Evolutionary conservation across 2,329 filamentous ascomycete species (phyloP).

Genomic region (Aspergillus sp.): DNA sequence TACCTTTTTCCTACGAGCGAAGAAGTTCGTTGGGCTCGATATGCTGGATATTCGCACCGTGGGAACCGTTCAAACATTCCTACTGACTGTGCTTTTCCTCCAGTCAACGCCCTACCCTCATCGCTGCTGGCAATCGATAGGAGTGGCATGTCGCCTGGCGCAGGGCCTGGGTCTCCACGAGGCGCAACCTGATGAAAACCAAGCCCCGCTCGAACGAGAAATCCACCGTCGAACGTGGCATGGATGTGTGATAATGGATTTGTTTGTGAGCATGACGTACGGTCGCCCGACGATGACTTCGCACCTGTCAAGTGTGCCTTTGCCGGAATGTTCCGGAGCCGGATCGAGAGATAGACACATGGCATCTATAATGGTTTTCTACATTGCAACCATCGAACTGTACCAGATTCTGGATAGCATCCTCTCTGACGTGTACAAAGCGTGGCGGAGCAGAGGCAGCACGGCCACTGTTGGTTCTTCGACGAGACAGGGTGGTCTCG

Average conservation of each 20-base stretch:
- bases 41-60: conserved; percentile 39
- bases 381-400: conserved; percentile 25
- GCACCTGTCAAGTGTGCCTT: conserved; percentile 24
- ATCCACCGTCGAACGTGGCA: conserved; percentile 41
- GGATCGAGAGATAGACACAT: conserved; percentile 10
- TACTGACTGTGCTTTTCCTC: conserved; percentile 40
- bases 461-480: conserved; percentile 2
- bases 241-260: conserved; percentile 40
- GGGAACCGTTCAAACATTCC: conserved; percentile 41
- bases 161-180: conserved; percentile 45
- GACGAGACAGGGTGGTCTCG: conserved; percentile 19
- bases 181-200: conserved; percentile 14
- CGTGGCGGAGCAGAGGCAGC: conserved; percentile 22
- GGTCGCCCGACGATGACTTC: conserved; percentile 35
- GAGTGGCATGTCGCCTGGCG: conserved; percentile 43
- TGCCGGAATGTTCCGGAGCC: conserved; percentile 15
- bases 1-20: conserved; percentile 36
- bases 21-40: conserved; percentile 37
- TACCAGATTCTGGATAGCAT: conserved; percentile 34
- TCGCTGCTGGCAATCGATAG: conserved; percentile 46
- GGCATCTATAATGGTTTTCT: conserved; percentile 25
- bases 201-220: conserved; percentile 34
- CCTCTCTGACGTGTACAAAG: conserved; percentile 34
- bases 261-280: conserved; percentile 43
- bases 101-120: conserved; percentile 43